phyloP scores from a whole-genome alignment of 345 rosid species.

The Syzygium jambos region DNA sequence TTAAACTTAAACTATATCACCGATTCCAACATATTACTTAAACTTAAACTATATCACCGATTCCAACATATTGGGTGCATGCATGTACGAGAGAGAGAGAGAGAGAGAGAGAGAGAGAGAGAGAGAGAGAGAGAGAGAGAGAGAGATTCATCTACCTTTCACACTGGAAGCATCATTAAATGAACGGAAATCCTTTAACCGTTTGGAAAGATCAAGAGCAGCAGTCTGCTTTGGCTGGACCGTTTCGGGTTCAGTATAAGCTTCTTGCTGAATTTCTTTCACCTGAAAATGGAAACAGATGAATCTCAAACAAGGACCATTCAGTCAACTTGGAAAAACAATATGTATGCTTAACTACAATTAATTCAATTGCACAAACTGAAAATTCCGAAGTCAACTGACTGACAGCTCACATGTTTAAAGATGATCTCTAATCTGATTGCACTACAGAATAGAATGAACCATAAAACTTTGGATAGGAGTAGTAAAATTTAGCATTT shows the following conservation, averaged over 20 bases:
- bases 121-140: neutral
- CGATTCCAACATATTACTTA: neutral
- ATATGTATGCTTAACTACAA: neutral
- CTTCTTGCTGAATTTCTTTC: slow-evolving; percentile 74
- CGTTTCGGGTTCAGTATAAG: slow-evolving; percentile 33
- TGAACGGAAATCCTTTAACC: slow-evolving; percentile 64
- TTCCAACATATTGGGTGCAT: neutral
- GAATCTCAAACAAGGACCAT: neutral
- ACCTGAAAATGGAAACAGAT: slow-evolving; percentile 36
- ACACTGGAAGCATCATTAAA: slow-evolving; percentile 53
- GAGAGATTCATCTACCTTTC: slow-evolving; percentile 44
- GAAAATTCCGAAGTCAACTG: neutral
- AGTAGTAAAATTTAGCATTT: neutral
- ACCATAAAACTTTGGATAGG: neutral
- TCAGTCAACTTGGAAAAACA: neutral
- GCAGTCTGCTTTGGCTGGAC: slow-evolving; percentile 56
- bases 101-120: neutral
- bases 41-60: neutral
- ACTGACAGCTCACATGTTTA: neutral
- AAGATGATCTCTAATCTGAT: neutral
- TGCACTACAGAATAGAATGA: neutral
- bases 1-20: neutral
- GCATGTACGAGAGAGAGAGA: neutral
- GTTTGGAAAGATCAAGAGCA: slow-evolving; percentile 78
- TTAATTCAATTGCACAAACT: neutral